Conservation (phyloP, 441 rosid genomes). For the Raphanus hybrid region DNA sequence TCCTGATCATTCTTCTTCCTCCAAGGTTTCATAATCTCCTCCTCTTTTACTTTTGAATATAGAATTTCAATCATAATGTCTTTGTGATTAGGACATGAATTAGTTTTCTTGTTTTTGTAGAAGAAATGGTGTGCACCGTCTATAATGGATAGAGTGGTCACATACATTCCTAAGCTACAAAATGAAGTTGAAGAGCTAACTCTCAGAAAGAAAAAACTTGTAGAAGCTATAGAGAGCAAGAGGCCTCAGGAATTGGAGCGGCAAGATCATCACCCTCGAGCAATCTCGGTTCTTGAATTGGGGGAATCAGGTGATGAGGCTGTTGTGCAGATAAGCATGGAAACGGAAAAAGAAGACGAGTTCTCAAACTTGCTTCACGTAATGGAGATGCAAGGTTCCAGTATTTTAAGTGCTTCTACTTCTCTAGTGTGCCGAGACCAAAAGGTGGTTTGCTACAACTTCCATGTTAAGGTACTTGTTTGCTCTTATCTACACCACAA, state of each 20-base stretch:
- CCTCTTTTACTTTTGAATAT: background rate
- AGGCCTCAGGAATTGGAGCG: slow-evolving; percentile 1
- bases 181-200: slow-evolving; percentile 49
- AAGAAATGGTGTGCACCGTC: slow-evolving; percentile 52
- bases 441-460: slow-evolving; percentile 41
- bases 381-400: slow-evolving; percentile 46
- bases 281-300: slow-evolving; percentile 39
- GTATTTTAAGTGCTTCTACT: slow-evolving; percentile 47
- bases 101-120: slow-evolving; percentile 25
- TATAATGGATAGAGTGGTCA: slow-evolving; percentile 47
- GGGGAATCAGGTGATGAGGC: slow-evolving; percentile 28
- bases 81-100: background rate
- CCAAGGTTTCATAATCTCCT: slow-evolving; percentile 22
- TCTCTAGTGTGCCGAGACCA: slow-evolving; percentile 40
- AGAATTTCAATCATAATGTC: background rate
- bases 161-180: slow-evolving; percentile 54
- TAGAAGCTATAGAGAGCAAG: background rate
- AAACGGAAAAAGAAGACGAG: slow-evolving; percentile 33
- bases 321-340: slow-evolving; percentile 37
- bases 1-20: slow-evolving; percentile 43
- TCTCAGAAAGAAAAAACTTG: slow-evolving; percentile 32
- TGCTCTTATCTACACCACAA: slow-evolving; percentile 4
- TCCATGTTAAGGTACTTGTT: slow-evolving; percentile 46
- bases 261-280: slow-evolving; percentile 12
- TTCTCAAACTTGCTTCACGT: slow-evolving; percentile 46